A percentile compares a stretch with the other conserved stretches of the same genome.
Conservation (phyloP, 257 asterid genomes). For the Agastache rugosa region DNA sequence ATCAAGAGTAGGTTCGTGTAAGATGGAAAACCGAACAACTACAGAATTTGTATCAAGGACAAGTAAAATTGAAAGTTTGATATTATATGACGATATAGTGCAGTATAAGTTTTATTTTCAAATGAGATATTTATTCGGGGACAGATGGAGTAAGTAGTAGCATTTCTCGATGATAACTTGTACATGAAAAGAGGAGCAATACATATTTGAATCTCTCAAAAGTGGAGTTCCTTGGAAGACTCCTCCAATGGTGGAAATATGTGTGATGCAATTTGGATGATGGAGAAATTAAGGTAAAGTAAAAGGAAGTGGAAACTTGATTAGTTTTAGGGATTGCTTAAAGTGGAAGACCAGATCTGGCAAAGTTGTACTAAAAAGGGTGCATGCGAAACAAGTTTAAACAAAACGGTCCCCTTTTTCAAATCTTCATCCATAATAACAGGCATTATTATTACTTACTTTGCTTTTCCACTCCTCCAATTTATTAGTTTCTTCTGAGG, state of each 20-base stretch:
- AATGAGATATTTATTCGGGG: too few species aligned
- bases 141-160: too few species aligned
- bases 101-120: too few species aligned
- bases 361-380: slow-evolving; percentile 10
- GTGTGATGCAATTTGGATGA: background rate
- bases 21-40: background rate
- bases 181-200: background rate
- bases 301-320: slow-evolving; percentile 10
- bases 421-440: background rate
- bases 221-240: background rate
- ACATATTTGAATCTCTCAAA: background rate
- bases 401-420: slow-evolving; percentile 34
- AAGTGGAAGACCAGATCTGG: slow-evolving; percentile 32
- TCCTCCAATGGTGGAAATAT: background rate
- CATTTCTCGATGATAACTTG: background rate
- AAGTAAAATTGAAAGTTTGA: too few species aligned
- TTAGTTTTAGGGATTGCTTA: slow-evolving; percentile 33
- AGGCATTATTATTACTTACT: slow-evolving; percentile 30
- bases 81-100: too few species aligned
- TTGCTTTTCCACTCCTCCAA: slow-evolving; percentile 10
- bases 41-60: too few species aligned
- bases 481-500: slow-evolving; percentile 3
- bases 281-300: background rate
- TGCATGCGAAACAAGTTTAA: slow-evolving; percentile 28
- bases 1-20: background rate